Conservation (phyloP, 2,329 filamentous ascomycete species). For the Cercospora beticola region DNA sequence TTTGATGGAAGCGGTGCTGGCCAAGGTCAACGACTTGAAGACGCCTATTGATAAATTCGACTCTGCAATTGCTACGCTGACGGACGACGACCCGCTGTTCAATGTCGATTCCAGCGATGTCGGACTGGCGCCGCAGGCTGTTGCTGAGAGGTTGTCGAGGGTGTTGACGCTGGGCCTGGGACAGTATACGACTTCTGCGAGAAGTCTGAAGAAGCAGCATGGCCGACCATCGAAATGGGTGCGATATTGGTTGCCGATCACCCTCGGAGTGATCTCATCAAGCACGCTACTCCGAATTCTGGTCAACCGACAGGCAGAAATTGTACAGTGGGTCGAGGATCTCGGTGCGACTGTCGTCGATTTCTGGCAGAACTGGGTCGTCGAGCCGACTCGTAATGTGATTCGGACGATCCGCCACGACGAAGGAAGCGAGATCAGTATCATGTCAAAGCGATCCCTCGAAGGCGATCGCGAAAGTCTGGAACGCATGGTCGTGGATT, state of each 20-base stretch:
- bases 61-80: slow-evolving; percentile 55
- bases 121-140: slow-evolving; percentile 48
- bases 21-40: slow-evolving; percentile 66
- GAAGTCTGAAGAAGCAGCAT: slow-evolving; percentile 59
- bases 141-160: slow-evolving; percentile 65
- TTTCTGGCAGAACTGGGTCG: slow-evolving; percentile 96
- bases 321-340: slow-evolving; percentile 76
- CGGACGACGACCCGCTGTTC: slow-evolving; percentile 53
- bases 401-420: slow-evolving; percentile 92
- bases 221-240: slow-evolving; percentile 73
- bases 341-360: slow-evolving; percentile 76
- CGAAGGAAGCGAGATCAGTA: slow-evolving; percentile 86
- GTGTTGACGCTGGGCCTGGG: slow-evolving; percentile 71
- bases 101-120: slow-evolving; percentile 38
- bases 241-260: slow-evolving; percentile 84
- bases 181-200: slow-evolving; percentile 60
- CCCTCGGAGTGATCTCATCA: slow-evolving; percentile 72
- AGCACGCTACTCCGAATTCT: slow-evolving; percentile 82
- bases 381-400: slow-evolving; percentile 79
- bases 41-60: slow-evolving; percentile 56
- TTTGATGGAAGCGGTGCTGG: slow-evolving; percentile 81
- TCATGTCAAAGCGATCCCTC: slow-evolving; percentile 92
- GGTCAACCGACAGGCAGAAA: slow-evolving; percentile 70
- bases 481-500: slow-evolving; percentile 97
- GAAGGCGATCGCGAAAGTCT: slow-evolving; percentile 86